Base-by-base conservation (phyloP, 225 moss, liverwort and hornwort genomes). In the Polytrichum formosum region DNA sequence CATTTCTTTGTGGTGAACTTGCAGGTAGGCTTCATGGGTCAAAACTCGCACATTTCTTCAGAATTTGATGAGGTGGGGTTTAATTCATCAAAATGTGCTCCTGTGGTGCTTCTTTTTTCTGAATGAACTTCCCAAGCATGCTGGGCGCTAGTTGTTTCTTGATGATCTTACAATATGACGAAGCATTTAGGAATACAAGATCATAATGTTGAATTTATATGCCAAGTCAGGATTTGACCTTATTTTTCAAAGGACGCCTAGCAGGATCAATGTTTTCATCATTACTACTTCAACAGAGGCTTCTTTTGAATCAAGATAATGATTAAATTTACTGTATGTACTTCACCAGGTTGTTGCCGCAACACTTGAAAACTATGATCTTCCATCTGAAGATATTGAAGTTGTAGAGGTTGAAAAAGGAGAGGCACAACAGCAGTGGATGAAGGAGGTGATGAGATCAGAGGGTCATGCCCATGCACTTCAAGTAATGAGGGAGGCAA, bases 11-110 rank as follows among this genome's bases (percentile, higher is more conserved):
- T 16, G 46, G 16, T 46, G 46, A 46, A n/a, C 66, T 70, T 8
- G 26, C 79, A 96, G 96, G 88, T 97, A 68, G 89, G 83, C 19
- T 92, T 90, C 59, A 92, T 92, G 96, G 94, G 83, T 30, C 77
- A 85, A 63, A 78, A 92, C 67, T 97, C 93, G 5, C 86, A 91
- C 65, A 88, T 85, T 26, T 83, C 94, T 69, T 35, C 79, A 37
- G 86, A 91, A 46, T 94, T 97, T 73, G 91, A 94, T 65, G 85
- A 88, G 80, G 96, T 93, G 53, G 6, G 9, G 60, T 33, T 31
- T 56, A 5, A 53, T 30, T 65, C 58, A 6, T 58, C 58, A 58
- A 20, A 20, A 20, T 58, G 23, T 58, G 2, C 56, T 56, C n/a
- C n/a, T 18, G 19, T 18, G 18, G 20, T 58, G 74, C 46, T 46